Base-by-base conservation (phyloP, 164 flowering plant genomes). In the Nelumbo lutea region DNA sequence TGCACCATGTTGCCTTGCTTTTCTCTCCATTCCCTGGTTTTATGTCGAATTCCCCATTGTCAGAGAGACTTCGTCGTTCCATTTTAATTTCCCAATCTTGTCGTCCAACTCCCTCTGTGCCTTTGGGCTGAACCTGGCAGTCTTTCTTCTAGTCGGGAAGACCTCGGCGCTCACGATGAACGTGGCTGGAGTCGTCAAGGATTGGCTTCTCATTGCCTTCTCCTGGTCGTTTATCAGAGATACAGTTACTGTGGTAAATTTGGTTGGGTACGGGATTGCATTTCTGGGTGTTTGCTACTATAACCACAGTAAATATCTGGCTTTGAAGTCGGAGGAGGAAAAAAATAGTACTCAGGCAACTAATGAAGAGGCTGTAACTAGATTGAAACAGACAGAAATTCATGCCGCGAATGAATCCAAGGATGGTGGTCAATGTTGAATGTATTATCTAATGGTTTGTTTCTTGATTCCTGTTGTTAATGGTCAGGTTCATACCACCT, bases 161-260 rank as follows among this genome's bases (percentile, higher is more conserved):
- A 59, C 61, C 51, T 71, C 75, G 7, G 75, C 75, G 27, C 66
- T 76, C 8, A 76, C 79, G 1, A 76, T 76, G 79, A 76, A 76
- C 61, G 75, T 76, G 0, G 79, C 75, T 47, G 79, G 79, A 59
- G 79, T 76, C 38, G 79, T 72, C 0, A 76, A 76, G 67, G 79
- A 76, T 56, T 76, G 79, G 79, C 58, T 76, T 45, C 65, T 76
- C 70, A 76, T 76, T 60, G 78, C 66, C 1, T 75, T 75, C 58
- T 75, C 78, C 9, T 75, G 78, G 78, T 63, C 72, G 2, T 72
- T 72, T 13, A 76, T 76, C 41, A 71, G 42, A 65, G 79, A 76
- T 65, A 72, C 75, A 1, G 79, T 76, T 44, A 76, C 79, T n/a
- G n/a, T 60, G 2, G 7, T 76, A 9, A 76, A 72, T 73, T 64